Evolutionary conservation across 306 rosid species (phyloP).

Genomic region (Gleditsia sinensis): DNA sequence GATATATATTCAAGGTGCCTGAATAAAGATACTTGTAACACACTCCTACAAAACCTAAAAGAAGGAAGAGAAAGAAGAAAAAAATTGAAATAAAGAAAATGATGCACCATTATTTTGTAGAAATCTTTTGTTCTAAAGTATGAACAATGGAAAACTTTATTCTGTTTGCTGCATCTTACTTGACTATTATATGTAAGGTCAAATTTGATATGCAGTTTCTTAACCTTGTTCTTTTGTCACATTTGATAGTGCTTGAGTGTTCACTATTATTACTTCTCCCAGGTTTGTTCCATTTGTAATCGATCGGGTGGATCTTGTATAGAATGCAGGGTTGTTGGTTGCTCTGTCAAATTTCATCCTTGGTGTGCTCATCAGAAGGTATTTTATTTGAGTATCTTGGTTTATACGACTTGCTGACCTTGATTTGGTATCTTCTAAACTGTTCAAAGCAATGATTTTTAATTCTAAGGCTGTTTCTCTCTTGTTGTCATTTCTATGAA

Average conservation of each 20-base stretch:
- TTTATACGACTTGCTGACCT: conserved; percentile 20
- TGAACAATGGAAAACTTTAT: conserved; percentile 1
- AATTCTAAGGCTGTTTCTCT: background rate
- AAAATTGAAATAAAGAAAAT: background rate
- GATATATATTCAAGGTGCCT: background rate
- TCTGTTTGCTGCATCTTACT: background rate
- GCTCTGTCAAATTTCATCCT: conserved; percentile 65
- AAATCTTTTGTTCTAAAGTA: conserved; percentile 3
- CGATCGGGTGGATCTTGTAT: conserved; percentile 66
- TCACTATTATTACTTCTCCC: conserved; percentile 17
- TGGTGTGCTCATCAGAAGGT: conserved; percentile 86
- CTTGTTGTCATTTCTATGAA: background rate
- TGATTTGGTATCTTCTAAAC: background rate
- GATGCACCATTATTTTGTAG: background rate
- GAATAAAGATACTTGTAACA: background rate
- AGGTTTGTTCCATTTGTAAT: conserved; percentile 66
- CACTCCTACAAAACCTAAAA: background rate
- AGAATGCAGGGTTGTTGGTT: conserved; percentile 59
- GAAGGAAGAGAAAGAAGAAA: too few relatives aligned
- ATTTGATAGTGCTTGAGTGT: conserved; percentile 13
- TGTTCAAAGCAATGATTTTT: background rate
- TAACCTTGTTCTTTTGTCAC: background rate
- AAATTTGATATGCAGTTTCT: background rate
- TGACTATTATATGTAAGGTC: background rate
- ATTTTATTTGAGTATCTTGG: conserved; percentile 10